A percentile compares a stretch with the other conserved stretches of the same genome.
Conservation (phyloP, 2,329 filamentous ascomycete species). For the Exophiala spinifera region DNA sequence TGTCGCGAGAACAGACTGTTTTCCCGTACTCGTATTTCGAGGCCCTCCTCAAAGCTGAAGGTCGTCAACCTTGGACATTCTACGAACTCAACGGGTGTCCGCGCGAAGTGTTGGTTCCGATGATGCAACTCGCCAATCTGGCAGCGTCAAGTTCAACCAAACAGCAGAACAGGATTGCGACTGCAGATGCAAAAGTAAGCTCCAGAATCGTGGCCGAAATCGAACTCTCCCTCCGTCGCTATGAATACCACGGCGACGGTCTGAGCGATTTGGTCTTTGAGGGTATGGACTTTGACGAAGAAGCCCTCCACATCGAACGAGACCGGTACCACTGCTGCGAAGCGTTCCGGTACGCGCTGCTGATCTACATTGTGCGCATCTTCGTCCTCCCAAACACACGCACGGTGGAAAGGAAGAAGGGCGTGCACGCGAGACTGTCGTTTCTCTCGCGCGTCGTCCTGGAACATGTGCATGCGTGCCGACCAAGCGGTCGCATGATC, state of each 20-base stretch:
- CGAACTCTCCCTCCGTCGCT: not conserved
- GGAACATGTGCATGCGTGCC: not conserved
- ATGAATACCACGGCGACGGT: constrained; percentile 7
- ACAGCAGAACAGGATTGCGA: not conserved
- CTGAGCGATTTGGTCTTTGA: not conserved
- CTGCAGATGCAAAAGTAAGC: too few relatives aligned
- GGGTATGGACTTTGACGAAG: constrained; percentile 2
- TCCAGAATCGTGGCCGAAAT: constrained; percentile 1
- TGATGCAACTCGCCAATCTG: constrained; percentile 7
- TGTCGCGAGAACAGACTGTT: not conserved
- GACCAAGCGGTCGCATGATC: constrained; percentile 7
- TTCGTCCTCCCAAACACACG: constrained; percentile 1
- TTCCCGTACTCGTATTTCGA: constrained; percentile 5
- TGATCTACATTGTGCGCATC: constrained; percentile 14
- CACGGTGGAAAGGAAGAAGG: not conserved
- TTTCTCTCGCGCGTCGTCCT: not conserved
- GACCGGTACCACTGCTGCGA: constrained; percentile 16
- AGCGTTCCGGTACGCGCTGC: constrained; percentile 12
- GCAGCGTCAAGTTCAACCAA: not conserved
- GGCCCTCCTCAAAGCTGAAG: constrained; percentile 9
- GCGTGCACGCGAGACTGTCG: not conserved
- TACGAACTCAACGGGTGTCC: constrained; percentile 17
- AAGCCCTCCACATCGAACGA: constrained; percentile 9
- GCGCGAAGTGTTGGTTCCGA: constrained; percentile 13
- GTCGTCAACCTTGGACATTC: constrained; percentile 14